These are phyloP conservation scores for Parachaetomium inaequale DNA, from an alignment of 495 filamentous ascomycete species.

Conservation along the genomic window DNA sequence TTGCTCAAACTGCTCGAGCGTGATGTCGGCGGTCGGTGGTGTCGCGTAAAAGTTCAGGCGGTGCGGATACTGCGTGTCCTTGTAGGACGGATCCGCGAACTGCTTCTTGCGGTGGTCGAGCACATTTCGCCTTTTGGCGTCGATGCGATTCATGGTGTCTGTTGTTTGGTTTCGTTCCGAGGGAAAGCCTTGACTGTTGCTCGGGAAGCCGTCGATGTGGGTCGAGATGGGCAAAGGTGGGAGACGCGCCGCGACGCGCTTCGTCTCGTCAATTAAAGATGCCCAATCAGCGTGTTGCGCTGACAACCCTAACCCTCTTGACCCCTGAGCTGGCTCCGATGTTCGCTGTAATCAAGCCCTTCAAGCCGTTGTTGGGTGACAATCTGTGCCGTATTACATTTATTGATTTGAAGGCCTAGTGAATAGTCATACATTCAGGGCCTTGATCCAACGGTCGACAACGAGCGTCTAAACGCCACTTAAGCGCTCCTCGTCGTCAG, in stretches of 20 bases:
- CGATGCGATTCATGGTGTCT: slow-evolving; percentile 68
- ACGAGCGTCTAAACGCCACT: too few relatives aligned
- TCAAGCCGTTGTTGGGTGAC: too few relatives aligned
- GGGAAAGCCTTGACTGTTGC: not conserved
- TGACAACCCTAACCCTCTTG: slow-evolving; percentile 17
- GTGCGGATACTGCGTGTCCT: slow-evolving; percentile 72
- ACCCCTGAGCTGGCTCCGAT: not conserved
- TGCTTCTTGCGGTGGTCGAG: slow-evolving; percentile 81
- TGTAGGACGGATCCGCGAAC: slow-evolving; percentile 69
- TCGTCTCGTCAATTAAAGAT: slow-evolving; percentile 5
- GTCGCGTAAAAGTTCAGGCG: slow-evolving; percentile 87
- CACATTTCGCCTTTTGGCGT: slow-evolving; percentile 70
- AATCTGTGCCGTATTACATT: too few relatives aligned
- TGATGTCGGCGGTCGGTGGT: slow-evolving; percentile 91
- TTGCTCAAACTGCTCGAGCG: slow-evolving; percentile 96
- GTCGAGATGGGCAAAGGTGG: slow-evolving; percentile 5
- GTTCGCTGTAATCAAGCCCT: too few relatives aligned
- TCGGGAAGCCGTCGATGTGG: not conserved
- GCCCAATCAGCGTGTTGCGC: slow-evolving; percentile 1
- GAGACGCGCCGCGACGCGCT: slow-evolving; percentile 32
- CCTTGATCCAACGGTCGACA: too few relatives aligned
- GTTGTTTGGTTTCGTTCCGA: not conserved
- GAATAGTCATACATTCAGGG: too few relatives aligned
- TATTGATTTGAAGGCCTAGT: too few relatives aligned
- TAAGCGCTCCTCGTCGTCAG: too few relatives aligned